Percentiles rank a stretch among this genome's conserved stretches.
These are phyloP conservation scores for Microdochium nivale DNA, from an alignment of 2,329 filamentous ascomycete genomes.

Conservation along the genomic window DNA sequence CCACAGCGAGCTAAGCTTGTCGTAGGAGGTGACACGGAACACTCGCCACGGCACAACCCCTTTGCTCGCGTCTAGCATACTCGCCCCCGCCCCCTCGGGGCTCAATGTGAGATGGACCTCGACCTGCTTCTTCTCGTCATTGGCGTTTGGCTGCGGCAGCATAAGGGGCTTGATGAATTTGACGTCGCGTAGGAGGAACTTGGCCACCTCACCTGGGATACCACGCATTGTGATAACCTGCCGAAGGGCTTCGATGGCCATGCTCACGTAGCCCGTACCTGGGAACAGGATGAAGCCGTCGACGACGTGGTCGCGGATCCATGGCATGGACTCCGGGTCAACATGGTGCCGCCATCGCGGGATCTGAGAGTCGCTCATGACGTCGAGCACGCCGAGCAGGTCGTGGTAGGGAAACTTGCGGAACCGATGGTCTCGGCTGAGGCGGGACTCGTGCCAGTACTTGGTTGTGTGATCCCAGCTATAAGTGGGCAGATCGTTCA, in stretches of 20 bases:
- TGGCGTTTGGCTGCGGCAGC: not conserved
- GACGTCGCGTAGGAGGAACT: not conserved
- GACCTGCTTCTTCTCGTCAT: not conserved
- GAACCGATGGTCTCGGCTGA: not conserved
- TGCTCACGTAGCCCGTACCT: slow-evolving; percentile 5
- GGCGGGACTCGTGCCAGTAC: not conserved
- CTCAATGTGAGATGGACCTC: not conserved
- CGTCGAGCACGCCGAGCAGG: not conserved
- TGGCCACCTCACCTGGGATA: not conserved
- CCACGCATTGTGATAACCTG: not conserved
- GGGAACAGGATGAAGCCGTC: slow-evolving; percentile 11
- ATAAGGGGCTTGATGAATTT: not conserved
- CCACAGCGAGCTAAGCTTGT: not conserved
- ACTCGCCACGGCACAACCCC: not conserved
- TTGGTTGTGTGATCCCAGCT: not conserved
- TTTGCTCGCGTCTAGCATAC: not conserved
- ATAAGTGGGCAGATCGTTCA: not conserved
- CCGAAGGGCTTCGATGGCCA: slow-evolving; percentile 8
- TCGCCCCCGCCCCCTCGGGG: not conserved
- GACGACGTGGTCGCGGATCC: slow-evolving; percentile 8
- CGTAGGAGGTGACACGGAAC: not conserved
- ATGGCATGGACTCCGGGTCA: slow-evolving; percentile 2
- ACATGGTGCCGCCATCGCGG: slow-evolving; percentile 8
- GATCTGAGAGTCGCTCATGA: not conserved
- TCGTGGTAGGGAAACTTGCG: not conserved